Evolutionary conservation across 306 rosid species (phyloP).

Genomic region (Rosa rugosa): DNA sequence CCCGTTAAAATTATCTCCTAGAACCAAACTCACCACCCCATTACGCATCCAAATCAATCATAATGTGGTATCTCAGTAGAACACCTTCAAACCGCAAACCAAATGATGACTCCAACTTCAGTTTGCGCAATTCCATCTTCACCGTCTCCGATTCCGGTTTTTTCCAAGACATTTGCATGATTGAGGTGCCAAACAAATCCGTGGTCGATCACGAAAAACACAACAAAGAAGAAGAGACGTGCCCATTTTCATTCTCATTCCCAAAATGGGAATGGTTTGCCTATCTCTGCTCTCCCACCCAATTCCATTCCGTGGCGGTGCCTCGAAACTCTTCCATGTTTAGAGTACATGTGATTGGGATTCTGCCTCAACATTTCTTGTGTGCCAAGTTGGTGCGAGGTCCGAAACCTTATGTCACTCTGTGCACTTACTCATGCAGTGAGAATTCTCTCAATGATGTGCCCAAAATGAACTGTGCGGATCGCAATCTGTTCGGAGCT

Average conservation of each 20-base stretch:
- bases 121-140: background rate
- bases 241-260: background rate
- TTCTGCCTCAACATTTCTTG: background rate
- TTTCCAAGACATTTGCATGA: slow-evolving; percentile 13
- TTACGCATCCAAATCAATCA: background rate
- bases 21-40: background rate
- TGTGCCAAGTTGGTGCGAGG: slow-evolving; percentile 10
- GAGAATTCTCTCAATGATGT: background rate
- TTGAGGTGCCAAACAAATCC: slow-evolving; percentile 2
- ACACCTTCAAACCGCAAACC: slow-evolving; percentile 11
- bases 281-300: background rate
- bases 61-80: slow-evolving; percentile 11
- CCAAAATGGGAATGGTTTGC: slow-evolving; percentile 16
- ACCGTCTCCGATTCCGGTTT: slow-evolving; percentile 4
- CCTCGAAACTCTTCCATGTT: background rate
- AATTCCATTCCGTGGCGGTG: slow-evolving; percentile 9
- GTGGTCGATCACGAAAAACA: background rate
- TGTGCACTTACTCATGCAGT: slow-evolving; percentile 10
- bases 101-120: background rate
- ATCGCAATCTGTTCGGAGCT: background rate
- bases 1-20: background rate
- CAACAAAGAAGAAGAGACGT: background rate
- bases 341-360: slow-evolving; percentile 10
- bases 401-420: background rate
- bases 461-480: slow-evolving; percentile 7